Evolutionary conservation across 805 yeast species (phyloP).

Genomic region (Wickerhamiella kurtzmanii): DNA sequence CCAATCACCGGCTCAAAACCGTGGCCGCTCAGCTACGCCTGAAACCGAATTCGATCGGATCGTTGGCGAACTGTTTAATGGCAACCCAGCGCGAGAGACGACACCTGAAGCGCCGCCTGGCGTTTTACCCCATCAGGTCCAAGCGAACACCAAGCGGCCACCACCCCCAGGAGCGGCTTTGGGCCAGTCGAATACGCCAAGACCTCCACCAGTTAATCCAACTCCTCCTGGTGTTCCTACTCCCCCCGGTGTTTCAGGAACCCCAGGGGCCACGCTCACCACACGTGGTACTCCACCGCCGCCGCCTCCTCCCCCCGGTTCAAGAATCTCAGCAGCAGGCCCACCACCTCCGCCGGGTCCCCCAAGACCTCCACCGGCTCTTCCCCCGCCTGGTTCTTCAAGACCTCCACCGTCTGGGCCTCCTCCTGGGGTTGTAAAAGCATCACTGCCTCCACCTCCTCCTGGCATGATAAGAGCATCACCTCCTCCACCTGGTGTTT

Average conservation of each 20-base stretch:
- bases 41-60: constrained; percentile 12
- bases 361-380: constrained; percentile 8
- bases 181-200: no score
- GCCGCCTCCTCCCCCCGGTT: no score
- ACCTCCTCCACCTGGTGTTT: constrained; percentile 4
- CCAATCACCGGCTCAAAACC: not conserved
- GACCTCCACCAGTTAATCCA: constrained; percentile 10
- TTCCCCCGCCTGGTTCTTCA: constrained; percentile 14
- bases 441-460: not conserved
- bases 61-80: constrained; percentile 4
- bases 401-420: constrained; percentile 13
- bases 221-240: constrained; percentile 16
- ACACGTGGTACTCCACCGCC: constrained; percentile 8
- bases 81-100: not conserved
- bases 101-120: not conserved
- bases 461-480: not conserved
- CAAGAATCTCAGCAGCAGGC: no score
- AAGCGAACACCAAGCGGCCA: not conserved
- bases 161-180: no score
- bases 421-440: not conserved
- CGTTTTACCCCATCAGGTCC: not conserved
- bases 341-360: no score
- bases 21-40: not conserved
- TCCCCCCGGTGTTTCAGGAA: constrained; percentile 10
- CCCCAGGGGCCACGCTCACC: constrained; percentile 2